Percentiles rank a stretch among this genome's conserved stretches.
These are phyloP conservation scores for Boletus huronensis DNA, from an alignment of 768 basidiomycete genomes.

Conservation along the genomic window DNA sequence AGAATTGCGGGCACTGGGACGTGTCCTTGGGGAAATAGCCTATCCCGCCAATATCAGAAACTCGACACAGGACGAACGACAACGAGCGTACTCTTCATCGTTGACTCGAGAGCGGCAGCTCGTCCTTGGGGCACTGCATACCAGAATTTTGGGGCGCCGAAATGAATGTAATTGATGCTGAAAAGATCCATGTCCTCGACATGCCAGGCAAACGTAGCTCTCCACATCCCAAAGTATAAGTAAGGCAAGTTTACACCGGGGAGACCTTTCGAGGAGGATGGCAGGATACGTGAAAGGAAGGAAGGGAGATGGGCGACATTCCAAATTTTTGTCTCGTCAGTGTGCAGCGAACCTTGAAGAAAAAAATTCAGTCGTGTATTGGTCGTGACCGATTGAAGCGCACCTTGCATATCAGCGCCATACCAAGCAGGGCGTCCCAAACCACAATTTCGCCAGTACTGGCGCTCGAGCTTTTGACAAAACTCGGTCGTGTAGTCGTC, in stretches of 20 bases:
- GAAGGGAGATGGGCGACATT: constrained; percentile 93
- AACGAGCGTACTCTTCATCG: constrained; percentile 69
- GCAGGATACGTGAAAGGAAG: constrained; percentile 75
- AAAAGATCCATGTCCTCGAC: constrained; percentile 99
- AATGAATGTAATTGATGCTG: constrained; percentile 98
- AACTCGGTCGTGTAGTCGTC: constrained; percentile 86
- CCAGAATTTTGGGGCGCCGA: constrained; percentile 97
- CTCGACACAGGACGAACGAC: not conserved
- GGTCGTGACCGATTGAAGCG: constrained; percentile 19
- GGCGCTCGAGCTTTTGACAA: constrained; percentile 81
- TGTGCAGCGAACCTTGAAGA: constrained; percentile 59
- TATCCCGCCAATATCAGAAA: constrained; percentile 28
- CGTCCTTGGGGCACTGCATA: constrained; percentile 91
- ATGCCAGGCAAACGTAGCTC: constrained; percentile 98
- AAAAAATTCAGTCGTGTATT: not conserved
- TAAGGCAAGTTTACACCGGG: constrained; percentile 98
- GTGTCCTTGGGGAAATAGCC: constrained; percentile 90
- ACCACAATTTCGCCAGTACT: constrained; percentile 90
- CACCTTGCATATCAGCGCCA: constrained; percentile 92
- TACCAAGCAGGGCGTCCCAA: constrained; percentile 94
- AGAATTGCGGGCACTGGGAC: constrained; percentile 84
- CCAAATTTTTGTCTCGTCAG: constrained; percentile 78
- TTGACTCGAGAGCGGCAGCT: constrained; percentile 77
- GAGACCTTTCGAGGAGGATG: constrained; percentile 61
- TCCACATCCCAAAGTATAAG: constrained; percentile 99